Conservation (phyloP, 2,329 filamentous ascomycete species). For the Penicillium thymicola region DNA sequence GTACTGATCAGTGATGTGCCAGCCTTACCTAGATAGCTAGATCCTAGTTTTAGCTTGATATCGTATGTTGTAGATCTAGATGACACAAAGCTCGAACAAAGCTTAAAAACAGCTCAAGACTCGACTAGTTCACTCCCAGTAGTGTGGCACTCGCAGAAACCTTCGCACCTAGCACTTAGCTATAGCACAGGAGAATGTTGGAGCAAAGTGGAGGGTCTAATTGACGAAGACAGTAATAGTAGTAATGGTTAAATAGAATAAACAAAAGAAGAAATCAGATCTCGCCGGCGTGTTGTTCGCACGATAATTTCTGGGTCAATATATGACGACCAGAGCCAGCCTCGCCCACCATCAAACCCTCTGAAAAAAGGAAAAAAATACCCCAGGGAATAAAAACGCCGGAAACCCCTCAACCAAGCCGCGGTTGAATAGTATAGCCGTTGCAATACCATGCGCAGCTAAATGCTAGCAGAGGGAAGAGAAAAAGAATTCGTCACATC, state of each 20-base stretch:
- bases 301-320: constrained; percentile 5
- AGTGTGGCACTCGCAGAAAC: no score
- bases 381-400: constrained; percentile 39
- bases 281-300: constrained; percentile 4
- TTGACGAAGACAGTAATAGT: constrained; percentile 9
- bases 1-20: background rate
- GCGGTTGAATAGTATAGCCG: constrained; percentile 29
- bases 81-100: background rate
- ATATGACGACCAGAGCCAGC: constrained; percentile 15
- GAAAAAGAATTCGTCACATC: constrained; percentile 47
- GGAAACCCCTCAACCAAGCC: constrained; percentile 40
- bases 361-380: constrained; percentile 29
- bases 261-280: constrained; percentile 17
- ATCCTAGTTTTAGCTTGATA: background rate
- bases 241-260: constrained; percentile 16
- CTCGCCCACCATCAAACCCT: constrained; percentile 26
- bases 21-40: background rate
- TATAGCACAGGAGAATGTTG: background rate
- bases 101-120: background rate
- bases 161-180: background rate
- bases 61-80: background rate
- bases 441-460: constrained; percentile 29
- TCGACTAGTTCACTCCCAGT: no score
- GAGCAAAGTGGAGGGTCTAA: constrained; percentile 11
- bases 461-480: constrained; percentile 35